Conservation (phyloP, 148 eudicot genomes). For the Rhododendron kiyosumense region DNA sequence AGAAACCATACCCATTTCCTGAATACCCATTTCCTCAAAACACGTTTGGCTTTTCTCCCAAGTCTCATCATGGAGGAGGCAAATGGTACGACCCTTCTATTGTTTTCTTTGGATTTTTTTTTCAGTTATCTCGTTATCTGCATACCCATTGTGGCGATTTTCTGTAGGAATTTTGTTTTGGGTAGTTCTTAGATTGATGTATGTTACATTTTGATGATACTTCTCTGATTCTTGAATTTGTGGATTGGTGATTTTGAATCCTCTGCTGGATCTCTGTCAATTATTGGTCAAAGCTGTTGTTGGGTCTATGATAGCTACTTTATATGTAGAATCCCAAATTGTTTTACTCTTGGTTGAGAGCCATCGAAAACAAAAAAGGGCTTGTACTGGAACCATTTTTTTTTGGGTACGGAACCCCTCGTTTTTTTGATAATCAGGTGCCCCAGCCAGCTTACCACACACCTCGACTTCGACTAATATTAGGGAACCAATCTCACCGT, state of each 20-base stretch:
- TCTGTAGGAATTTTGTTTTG: conserved; percentile 4
- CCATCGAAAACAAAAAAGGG: not conserved
- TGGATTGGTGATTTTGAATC: not conserved
- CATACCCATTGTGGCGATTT: not conserved
- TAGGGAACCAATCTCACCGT: no score
- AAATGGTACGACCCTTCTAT: conserved; percentile 17
- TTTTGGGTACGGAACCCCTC: not conserved
- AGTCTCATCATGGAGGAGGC: conserved; percentile 19
- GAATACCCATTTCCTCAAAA: not conserved
- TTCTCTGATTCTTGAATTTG: conserved; percentile 2
- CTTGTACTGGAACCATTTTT: not conserved
- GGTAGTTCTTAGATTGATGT: not conserved
- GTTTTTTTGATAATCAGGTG: no score
- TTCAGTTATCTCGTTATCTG: not conserved
- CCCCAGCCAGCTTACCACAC: no score
- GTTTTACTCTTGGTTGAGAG: not conserved
- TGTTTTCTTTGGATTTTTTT: not conserved
- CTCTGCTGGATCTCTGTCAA: not conserved
- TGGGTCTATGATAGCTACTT: not conserved
- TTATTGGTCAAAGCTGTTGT: not conserved
- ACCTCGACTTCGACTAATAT: no score
- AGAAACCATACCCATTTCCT: not conserved
- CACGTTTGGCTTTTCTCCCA: not conserved
- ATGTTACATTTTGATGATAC: not conserved
- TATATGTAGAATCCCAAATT: not conserved